These are phyloP conservation scores for Scalesia atractyloides DNA, from an alignment of 129 eudicot genomes.

Conservation along the genomic window DNA sequence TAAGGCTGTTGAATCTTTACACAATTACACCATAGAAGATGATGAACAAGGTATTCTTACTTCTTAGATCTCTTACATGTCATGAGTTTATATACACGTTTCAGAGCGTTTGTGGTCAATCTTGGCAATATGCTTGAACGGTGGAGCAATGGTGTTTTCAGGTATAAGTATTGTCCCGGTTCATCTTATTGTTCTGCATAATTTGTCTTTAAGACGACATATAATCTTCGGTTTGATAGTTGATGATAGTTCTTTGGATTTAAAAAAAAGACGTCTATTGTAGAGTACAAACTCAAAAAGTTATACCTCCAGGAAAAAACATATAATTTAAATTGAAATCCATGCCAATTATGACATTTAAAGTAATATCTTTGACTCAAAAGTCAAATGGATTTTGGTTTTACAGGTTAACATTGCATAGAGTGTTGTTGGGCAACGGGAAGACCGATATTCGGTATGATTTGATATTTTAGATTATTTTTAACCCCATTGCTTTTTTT, in stretches of 20 bases:
- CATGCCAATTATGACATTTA: too few relatives aligned
- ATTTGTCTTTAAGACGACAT: not conserved
- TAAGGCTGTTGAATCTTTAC: slow-evolving; percentile 35
- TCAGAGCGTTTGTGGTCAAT: slow-evolving; percentile 87
- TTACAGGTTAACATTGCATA: slow-evolving; percentile 60
- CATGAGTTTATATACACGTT: slow-evolving; percentile 7
- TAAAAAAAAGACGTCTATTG: too few relatives aligned
- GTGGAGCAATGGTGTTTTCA: slow-evolving; percentile 82
- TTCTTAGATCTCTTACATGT: not conserved
- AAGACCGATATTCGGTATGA: slow-evolving; percentile 89
- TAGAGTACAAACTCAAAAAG: too few relatives aligned
- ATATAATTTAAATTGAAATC: too few relatives aligned
- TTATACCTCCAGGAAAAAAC: too few relatives aligned
- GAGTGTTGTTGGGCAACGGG: slow-evolving; percentile 68
- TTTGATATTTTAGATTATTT: not conserved
- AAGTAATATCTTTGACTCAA: too few relatives aligned
- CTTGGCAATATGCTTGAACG: slow-evolving; percentile 91
- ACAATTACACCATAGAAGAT: not conserved
- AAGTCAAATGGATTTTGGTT: not conserved
- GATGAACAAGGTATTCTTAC: not conserved
- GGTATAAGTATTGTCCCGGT: not conserved
- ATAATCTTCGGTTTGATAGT: too few relatives aligned
- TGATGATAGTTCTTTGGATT: too few relatives aligned
- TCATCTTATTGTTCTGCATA: slow-evolving; percentile 7
- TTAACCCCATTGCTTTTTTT: not conserved